A percentile compares a stretch with the other conserved stretches of the same genome.
These are phyloP conservation scores for Aureobasidium sp. DNA, from an alignment of 2,329 filamentous ascomycete species.

Conservation along the genomic window DNA sequence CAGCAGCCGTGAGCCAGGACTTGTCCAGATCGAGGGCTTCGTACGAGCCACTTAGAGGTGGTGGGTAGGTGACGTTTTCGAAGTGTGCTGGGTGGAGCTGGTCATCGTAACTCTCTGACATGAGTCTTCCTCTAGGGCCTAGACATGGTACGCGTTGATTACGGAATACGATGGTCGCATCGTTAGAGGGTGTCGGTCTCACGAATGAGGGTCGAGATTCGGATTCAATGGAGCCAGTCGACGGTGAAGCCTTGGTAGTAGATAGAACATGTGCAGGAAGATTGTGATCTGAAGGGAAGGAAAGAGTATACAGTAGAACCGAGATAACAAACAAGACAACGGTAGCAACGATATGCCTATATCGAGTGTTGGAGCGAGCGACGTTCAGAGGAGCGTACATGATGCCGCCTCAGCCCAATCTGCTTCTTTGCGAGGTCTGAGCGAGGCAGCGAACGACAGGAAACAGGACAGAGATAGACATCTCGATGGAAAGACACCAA, in stretches of 20 bases:
- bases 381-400: not conserved
- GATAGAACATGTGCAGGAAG: not conserved
- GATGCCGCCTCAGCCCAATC: constrained; percentile 3
- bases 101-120: constrained; percentile 7
- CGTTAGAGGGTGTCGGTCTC: not conserved
- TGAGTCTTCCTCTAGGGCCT: constrained; percentile 1
- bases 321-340: constrained; percentile 1
- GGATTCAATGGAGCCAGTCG: not conserved
- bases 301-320: constrained; percentile 4
- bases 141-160: not conserved
- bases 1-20: constrained; percentile 53
- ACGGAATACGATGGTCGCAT: not conserved
- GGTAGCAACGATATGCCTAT: not conserved
- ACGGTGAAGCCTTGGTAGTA: not conserved
- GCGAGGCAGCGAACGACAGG: not conserved
- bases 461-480: not conserved
- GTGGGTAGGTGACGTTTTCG: not conserved
- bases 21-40: constrained; percentile 29
- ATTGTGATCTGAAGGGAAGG: not conserved
- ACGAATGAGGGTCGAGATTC: not conserved
- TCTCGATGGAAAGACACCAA: not conserved
- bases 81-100: not conserved
- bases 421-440: not conserved
- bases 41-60: constrained; percentile 14
- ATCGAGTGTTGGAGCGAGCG: not conserved